Evolutionary conservation across 352 stramenopile species (phyloP).

Genomic region (Pythium vanterpoolii): DNA sequence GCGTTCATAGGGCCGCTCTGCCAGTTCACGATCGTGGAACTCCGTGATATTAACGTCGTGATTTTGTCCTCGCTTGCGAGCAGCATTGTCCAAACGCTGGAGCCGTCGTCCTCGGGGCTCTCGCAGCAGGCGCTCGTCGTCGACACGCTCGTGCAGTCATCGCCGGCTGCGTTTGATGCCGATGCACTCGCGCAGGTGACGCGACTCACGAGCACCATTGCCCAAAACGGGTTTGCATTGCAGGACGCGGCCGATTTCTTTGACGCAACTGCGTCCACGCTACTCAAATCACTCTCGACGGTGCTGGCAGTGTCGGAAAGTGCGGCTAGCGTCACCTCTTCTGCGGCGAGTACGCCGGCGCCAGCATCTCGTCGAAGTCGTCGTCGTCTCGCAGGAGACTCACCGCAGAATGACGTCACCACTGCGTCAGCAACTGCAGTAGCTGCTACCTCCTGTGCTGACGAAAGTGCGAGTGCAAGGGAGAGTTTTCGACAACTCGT

Average conservation of each 20-base stretch:
- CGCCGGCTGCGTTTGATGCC: conserved; percentile 32
- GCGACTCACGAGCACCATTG: conserved; percentile 36
- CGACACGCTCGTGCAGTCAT: conserved; percentile 37
- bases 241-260: conserved; percentile 38
- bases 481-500: conserved; percentile 34
- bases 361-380: background rate
- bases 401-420: too few species aligned
- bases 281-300: conserved; percentile 44
- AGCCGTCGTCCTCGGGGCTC: conserved; percentile 45
- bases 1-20: conserved; percentile 48
- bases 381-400: background rate
- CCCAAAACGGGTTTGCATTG: conserved; percentile 42
- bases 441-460: background rate
- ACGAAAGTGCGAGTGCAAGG: conserved; percentile 22
- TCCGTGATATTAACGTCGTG: conserved; percentile 36
- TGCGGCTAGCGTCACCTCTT: background rate
- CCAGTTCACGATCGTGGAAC: conserved; percentile 28
- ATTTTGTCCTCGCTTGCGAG: conserved; percentile 43
- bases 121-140: conserved; percentile 52
- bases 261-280: conserved; percentile 31
- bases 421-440: background rate
- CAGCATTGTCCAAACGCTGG: conserved; percentile 21
- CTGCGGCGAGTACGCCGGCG: background rate
- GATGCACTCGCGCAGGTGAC: conserved; percentile 35
- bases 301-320: conserved; percentile 28